phyloP scores from a whole-genome alignment of 176 grass and related monocot species.

The Aegilops umbellulata region DNA sequence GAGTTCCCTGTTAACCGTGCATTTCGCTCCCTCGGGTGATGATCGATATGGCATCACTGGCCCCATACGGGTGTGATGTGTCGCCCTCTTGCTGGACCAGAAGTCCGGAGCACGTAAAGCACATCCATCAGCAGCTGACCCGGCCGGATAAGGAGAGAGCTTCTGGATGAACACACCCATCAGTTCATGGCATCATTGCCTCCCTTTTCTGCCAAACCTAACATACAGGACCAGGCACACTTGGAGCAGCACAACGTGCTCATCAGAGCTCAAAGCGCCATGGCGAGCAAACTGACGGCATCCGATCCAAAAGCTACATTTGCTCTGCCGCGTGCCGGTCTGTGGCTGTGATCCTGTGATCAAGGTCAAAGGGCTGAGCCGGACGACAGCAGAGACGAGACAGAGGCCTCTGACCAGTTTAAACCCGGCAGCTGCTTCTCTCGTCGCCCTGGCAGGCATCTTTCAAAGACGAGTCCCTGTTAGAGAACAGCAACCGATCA shows the following conservation, averaged over 20 bases:
- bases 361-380: conserved; percentile 24
- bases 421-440: no score
- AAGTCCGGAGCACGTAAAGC: conserved; percentile 25
- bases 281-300: neutral
- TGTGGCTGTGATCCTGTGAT: neutral
- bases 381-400: conserved; percentile 27
- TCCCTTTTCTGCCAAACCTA: neutral
- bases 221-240: neutral
- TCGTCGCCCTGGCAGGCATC: neutral
- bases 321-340: neutral
- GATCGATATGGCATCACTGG: neutral
- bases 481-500: no score
- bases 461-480: neutral
- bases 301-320: conserved; percentile 1
- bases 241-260: conserved; percentile 6
- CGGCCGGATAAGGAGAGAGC: neutral
- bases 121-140: neutral
- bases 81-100: conserved; percentile 13
- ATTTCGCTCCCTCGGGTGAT: neutral
- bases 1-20: neutral
- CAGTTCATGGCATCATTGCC: neutral
- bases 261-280: neutral
- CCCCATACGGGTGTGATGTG: neutral
- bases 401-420: neutral
- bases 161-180: neutral